Evolutionary conservation across 2,329 filamentous ascomycete species (phyloP).

Genomic region (Trichoderma lentiforme): DNA sequence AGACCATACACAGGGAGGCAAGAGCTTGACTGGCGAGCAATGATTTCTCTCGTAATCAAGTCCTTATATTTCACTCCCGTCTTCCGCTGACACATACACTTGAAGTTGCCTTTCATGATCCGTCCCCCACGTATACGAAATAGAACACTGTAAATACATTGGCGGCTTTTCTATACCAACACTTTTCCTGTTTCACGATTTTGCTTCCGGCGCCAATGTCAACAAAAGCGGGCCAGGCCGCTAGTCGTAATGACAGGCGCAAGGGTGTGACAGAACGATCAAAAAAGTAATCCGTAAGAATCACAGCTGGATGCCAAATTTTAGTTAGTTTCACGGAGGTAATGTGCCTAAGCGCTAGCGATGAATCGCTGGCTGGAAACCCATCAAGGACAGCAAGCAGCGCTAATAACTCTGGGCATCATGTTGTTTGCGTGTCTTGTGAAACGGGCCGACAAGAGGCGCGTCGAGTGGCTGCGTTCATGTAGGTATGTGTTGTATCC

Average conservation of each 20-base stretch:
- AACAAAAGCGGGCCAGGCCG: background rate
- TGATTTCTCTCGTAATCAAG: background rate
- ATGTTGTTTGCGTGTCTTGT: background rate
- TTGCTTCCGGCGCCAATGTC: background rate
- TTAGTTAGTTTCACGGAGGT: background rate
- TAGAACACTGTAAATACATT: background rate
- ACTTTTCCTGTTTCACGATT: background rate
- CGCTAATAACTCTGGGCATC: background rate
- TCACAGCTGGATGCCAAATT: background rate
- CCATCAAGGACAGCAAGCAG: background rate
- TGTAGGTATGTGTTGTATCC: background rate
- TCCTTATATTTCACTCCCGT: background rate
- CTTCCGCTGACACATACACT: background rate
- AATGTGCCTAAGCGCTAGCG: background rate
- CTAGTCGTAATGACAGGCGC: background rate
- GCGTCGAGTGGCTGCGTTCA: background rate
- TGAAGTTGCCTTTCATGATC: background rate
- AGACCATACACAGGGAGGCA: background rate
- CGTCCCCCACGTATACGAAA: background rate
- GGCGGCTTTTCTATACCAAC: background rate
- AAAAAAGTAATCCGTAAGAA: background rate
- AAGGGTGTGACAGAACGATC: background rate
- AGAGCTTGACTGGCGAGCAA: background rate
- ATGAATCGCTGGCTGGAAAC: no score
- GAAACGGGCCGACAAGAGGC: constrained; percentile 1